Percentiles rank a stretch among this genome's conserved stretches.
phyloP scores from a whole-genome alignment of 495 filamentous ascomycete species.

The Neurospora africana region DNA sequence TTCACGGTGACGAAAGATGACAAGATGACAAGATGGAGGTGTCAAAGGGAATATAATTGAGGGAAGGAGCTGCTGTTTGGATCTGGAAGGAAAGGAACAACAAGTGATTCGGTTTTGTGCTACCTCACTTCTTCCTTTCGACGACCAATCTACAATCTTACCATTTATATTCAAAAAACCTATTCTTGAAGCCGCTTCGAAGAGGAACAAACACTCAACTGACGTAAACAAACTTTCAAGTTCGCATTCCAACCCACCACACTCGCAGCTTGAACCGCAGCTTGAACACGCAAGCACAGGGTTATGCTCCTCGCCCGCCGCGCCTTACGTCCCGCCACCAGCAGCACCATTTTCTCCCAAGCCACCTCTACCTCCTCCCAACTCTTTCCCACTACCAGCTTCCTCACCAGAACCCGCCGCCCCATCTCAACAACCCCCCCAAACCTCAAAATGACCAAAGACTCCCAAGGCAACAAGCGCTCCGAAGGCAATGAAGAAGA shows the following conservation, averaged over 20 bases:
- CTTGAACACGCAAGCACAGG: not conserved
- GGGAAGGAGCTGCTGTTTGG: not conserved
- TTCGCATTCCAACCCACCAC: not conserved
- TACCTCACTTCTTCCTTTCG: not conserved
- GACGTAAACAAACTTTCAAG: not conserved
- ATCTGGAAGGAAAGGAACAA: not conserved
- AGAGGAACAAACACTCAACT: not conserved
- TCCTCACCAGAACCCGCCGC: not conserved
- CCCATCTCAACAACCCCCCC: not conserved
- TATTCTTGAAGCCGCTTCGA: not conserved
- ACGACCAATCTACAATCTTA: no score
- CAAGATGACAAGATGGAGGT: not conserved
- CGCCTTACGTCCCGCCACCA: not conserved
- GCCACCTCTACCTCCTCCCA: not conserved
- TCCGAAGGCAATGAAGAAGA: slow-evolving; percentile 9
- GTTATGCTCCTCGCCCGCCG: not conserved
- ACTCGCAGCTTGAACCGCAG: not conserved
- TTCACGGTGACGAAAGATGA: not conserved
- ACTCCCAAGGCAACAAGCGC: slow-evolving; percentile 2
- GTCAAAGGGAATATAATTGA: not conserved
- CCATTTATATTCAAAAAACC: no score
- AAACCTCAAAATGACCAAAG: slow-evolving; percentile 2
- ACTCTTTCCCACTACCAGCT: not conserved
- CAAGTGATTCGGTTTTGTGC: not conserved
- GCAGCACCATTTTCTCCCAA: not conserved